phyloP scores from a whole-genome alignment of 2,329 filamentous ascomycete species.

The Penicillium verrucosum region DNA sequence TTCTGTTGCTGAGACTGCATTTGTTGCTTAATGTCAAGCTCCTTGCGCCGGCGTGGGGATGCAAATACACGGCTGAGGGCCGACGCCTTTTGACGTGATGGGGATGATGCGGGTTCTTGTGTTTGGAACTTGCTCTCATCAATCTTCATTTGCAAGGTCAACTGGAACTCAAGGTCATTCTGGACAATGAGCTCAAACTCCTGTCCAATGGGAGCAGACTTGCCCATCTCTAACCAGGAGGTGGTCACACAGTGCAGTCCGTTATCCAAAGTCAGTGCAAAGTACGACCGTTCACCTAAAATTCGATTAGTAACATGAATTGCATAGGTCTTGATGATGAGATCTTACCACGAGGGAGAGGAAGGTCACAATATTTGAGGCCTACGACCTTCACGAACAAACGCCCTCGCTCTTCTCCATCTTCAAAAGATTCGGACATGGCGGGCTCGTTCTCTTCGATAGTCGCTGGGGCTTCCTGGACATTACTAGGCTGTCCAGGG shows the following conservation, averaged over 20 bases:
- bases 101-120: slow-evolving; percentile 48
- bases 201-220: slow-evolving; percentile 90
- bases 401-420: slow-evolving; percentile 81
- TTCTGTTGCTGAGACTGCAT: slow-evolving; percentile 78
- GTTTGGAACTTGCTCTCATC: slow-evolving; percentile 68
- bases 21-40: slow-evolving; percentile 78
- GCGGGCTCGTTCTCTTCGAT: slow-evolving; percentile 67
- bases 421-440: slow-evolving; percentile 61
- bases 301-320: slow-evolving; percentile 23
- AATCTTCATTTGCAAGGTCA: slow-evolving; percentile 93
- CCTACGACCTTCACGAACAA: slow-evolving; percentile 99
- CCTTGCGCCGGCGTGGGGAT: slow-evolving; percentile 94
- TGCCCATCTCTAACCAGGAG: slow-evolving; percentile 86
- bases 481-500: slow-evolving; percentile 83
- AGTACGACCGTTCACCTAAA: slow-evolving; percentile 82
- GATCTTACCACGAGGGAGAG: slow-evolving; percentile 77
- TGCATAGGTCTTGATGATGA: background rate
- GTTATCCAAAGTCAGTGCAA: slow-evolving; percentile 96
- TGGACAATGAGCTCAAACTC: slow-evolving; percentile 97
- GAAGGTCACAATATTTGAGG: slow-evolving; percentile 85
- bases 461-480: slow-evolving; percentile 58
- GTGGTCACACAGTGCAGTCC: slow-evolving; percentile 97
- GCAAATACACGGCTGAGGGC: slow-evolving; percentile 90
- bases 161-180: slow-evolving; percentile 97
- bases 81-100: slow-evolving; percentile 74